Conservation (phyloP, 169 alveolate species). For the Besnoitia besnoiti region DNA sequence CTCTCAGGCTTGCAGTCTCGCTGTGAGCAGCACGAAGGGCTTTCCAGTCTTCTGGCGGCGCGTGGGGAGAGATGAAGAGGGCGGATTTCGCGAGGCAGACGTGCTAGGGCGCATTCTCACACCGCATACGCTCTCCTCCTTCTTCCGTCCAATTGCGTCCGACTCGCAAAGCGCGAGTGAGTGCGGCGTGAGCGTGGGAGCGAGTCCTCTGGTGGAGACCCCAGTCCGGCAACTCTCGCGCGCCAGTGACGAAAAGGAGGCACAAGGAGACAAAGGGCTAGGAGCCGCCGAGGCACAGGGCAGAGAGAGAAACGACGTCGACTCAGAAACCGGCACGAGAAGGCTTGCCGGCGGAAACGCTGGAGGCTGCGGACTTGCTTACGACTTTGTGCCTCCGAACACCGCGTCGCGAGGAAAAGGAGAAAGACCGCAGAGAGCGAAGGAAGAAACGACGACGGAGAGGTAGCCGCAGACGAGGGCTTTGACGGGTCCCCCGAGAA, state of each 20-base stretch:
- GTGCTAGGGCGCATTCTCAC: background rate
- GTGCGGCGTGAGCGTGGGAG: slow-evolving; percentile 24
- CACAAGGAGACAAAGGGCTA: too few relatives aligned
- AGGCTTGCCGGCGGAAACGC: too few relatives aligned
- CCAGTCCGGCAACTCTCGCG: too few relatives aligned
- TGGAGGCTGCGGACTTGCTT: too few relatives aligned
- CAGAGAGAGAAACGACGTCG: background rate
- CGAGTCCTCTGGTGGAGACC: too few relatives aligned
- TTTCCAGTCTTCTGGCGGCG: background rate
- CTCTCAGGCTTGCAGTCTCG: background rate
- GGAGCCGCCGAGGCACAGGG: background rate
- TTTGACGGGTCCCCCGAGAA: too few relatives aligned
- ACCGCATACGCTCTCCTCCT: background rate
- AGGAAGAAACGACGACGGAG: too few relatives aligned
- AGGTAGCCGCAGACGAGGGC: too few relatives aligned
- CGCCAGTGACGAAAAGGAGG: background rate
- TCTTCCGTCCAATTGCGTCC: background rate
- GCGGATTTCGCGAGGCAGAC: background rate
- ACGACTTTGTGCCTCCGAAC: too few relatives aligned
- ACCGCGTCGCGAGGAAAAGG: too few relatives aligned
- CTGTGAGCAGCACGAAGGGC: background rate
- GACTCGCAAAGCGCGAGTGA: slow-evolving; percentile 15
- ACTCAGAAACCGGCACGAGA: too few relatives aligned
- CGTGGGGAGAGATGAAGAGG: background rate
- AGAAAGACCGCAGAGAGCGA: too few relatives aligned